A percentile compares a stretch with the other conserved stretches of the same genome.
phyloP scores from a whole-genome alignment of 2,329 filamentous ascomycete species.

The Ophiostoma novo-ulmi region DNA sequence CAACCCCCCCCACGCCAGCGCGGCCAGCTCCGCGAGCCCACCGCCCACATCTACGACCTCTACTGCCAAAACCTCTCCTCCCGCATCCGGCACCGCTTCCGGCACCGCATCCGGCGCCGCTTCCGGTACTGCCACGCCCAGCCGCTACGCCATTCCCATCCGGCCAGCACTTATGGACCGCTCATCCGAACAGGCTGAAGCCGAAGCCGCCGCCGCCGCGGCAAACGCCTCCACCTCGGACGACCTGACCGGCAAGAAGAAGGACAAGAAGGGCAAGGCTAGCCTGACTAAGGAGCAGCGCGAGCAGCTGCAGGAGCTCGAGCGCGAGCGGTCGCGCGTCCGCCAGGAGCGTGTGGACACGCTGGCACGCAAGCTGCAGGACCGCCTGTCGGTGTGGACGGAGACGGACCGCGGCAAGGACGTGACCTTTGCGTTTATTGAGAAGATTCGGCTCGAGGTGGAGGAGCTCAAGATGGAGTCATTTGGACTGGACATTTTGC shows the following conservation, averaged over 20 bases:
- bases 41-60: conserved; percentile 1
- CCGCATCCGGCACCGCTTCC: conserved; percentile 26
- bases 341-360: conserved; percentile 83
- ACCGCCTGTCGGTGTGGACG: conserved; percentile 90
- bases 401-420: conserved; percentile 87
- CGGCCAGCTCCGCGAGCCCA: background rate
- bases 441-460: conserved; percentile 89
- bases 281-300: conserved; percentile 85
- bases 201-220: conserved; percentile 57
- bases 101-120: background rate
- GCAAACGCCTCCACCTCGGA: background rate
- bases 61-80: conserved; percentile 30
- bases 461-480: conserved; percentile 99
- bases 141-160: conserved; percentile 57
- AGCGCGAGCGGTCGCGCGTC: conserved; percentile 75
- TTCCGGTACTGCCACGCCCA: conserved; percentile 40
- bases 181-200: conserved; percentile 69
- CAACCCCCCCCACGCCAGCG: background rate
- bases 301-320: conserved; percentile 83
- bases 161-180: conserved; percentile 85
- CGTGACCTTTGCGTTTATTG: conserved; percentile 83
- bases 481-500: conserved; percentile 91
- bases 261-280: conserved; percentile 66
- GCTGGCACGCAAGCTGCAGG: conserved; percentile 76
- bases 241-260: conserved; percentile 55